Evolutionary conservation across 148 eudicot species (phyloP).

Genomic region (Agrostemma githago): DNA sequence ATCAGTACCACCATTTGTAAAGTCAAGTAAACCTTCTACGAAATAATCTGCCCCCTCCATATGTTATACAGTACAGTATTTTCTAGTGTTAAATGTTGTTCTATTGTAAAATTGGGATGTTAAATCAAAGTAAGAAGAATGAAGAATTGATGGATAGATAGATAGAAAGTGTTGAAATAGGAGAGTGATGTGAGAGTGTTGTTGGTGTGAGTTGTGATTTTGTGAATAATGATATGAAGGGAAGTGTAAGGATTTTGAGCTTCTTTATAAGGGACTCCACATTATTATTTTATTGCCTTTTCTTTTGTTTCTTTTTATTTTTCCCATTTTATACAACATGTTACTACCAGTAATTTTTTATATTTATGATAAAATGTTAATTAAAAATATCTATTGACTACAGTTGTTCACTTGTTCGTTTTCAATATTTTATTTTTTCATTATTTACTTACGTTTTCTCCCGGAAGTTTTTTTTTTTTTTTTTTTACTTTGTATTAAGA

Average conservation of each 20-base stretch:
- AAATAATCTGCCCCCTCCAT: slow-evolving; percentile 55
- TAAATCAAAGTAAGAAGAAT: slow-evolving; percentile 14
- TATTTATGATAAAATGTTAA: background rate
- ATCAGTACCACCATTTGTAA: slow-evolving; percentile 73
- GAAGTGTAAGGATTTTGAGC: slow-evolving; percentile 36
- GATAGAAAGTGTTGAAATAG: background rate
- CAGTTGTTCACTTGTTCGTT: background rate
- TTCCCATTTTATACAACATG: background rate
- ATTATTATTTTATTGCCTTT: slow-evolving; percentile 1
- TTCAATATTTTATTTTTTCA: background rate
- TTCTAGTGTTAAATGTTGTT: background rate
- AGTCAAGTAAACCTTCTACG: slow-evolving; percentile 66
- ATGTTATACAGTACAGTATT: too few relatives aligned
- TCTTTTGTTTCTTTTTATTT: background rate
- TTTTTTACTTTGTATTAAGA: too few relatives aligned
- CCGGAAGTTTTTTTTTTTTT: background rate
- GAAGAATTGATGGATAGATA: slow-evolving; percentile 1
- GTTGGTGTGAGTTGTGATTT: background rate
- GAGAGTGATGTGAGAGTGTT: slow-evolving; percentile 20
- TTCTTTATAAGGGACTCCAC: slow-evolving; percentile 38
- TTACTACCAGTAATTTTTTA: background rate
- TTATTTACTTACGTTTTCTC: background rate
- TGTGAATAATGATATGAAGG: slow-evolving; percentile 14
- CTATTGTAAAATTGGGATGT: background rate
- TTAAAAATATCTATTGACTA: background rate